Evolutionary conservation across 2,329 filamentous ascomycete genomes (phyloP).

Genomic region (Nemania diffusa): DNA sequence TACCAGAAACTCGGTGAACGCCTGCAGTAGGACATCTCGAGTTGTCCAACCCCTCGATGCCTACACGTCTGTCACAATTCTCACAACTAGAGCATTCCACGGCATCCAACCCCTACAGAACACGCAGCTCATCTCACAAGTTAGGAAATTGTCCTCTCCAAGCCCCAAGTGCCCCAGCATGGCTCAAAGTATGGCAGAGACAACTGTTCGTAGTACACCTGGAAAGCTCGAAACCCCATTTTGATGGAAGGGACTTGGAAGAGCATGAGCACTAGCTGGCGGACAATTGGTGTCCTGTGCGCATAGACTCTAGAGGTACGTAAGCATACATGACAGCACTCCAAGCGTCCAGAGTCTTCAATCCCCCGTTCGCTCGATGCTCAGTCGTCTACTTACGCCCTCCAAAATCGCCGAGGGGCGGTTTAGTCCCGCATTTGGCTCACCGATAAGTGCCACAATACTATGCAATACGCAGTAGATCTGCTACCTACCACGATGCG

Average conservation of each 20-base stretch:
- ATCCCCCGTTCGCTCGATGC: too few species aligned
- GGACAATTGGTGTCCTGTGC: neutral
- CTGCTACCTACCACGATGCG: neutral
- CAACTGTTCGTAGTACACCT: neutral
- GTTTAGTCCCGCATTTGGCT: neutral
- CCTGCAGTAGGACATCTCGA: neutral
- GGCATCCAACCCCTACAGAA: neutral
- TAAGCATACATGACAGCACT: neutral
- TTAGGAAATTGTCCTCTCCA: too few species aligned
- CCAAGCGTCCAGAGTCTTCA: too few species aligned
- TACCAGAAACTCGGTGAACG: neutral
- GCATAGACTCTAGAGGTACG: too few species aligned
- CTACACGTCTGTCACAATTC: neutral
- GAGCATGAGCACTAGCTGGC: neutral
- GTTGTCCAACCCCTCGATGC: neutral
- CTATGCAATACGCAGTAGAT: neutral
- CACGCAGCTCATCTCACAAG: neutral
- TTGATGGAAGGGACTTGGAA: neutral
- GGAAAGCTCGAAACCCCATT: neutral
- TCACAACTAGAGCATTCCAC: slow-evolving; percentile 1
- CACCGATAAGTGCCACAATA: neutral
- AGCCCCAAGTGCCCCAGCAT: too few species aligned
- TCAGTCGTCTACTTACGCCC: too few species aligned
- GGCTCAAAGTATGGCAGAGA: neutral
- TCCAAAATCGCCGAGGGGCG: too few species aligned